Percentiles rank a stretch among this genome's conserved stretches.
phyloP scores from a whole-genome alignment of 176 grass and related monocot species.

The Musa beccarii region DNA sequence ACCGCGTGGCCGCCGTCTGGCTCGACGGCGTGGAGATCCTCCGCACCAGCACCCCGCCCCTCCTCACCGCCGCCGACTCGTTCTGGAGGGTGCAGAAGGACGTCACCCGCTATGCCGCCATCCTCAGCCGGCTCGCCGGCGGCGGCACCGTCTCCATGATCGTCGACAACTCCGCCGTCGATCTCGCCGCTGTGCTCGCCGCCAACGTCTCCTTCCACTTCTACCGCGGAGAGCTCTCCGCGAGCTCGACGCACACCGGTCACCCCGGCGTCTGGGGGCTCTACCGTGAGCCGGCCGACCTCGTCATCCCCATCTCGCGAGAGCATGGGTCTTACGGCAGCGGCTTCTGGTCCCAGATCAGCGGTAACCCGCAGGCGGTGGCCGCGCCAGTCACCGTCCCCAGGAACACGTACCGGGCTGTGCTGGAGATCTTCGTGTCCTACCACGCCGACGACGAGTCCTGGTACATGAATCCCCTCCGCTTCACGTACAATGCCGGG shows the following conservation, averaged over 20 bases:
- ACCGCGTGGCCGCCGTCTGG: slow-evolving; percentile 7
- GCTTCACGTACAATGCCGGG: not conserved
- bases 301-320: slow-evolving; percentile 5
- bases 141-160: not conserved
- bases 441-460: slow-evolving; percentile 18
- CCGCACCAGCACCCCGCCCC: slow-evolving; percentile 7
- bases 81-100: slow-evolving; percentile 16
- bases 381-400: not conserved
- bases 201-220: slow-evolving; percentile 18
- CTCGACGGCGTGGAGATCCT: slow-evolving; percentile 8
- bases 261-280: not conserved
- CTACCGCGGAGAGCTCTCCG: not conserved
- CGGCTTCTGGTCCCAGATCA: slow-evolving; percentile 6
- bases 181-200: not conserved
- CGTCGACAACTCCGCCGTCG: not conserved
- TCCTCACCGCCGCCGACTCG: not conserved
- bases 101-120: slow-evolving; percentile 2
- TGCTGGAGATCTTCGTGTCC: slow-evolving; percentile 15
- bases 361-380: not conserved
- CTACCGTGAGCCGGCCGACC: slow-evolving; percentile 9
- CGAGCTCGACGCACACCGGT: not conserved
- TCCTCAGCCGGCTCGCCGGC: not conserved
- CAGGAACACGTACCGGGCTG: slow-evolving; percentile 3
- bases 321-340: not conserved
- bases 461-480: slow-evolving; percentile 8